Evolutionary conservation across 2,329 filamentous ascomycete species (phyloP).

Genomic region (Colletotrichum falcatum): DNA sequence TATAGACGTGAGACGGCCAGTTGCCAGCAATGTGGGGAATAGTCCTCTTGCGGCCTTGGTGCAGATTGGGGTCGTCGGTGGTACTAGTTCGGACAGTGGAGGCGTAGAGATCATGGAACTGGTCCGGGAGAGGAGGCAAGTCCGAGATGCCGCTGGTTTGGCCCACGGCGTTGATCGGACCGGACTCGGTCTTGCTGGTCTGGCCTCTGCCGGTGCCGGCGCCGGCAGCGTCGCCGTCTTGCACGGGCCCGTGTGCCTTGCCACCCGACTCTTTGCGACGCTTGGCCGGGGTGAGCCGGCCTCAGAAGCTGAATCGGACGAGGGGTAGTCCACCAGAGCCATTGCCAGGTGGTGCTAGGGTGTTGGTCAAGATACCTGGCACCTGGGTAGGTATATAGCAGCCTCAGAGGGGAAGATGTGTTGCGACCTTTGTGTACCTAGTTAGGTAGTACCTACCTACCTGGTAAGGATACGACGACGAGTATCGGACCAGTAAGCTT

Average conservation of each 20-base stretch:
- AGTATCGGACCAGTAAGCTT: slow-evolving; percentile 4
- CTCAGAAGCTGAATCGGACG: slow-evolving; percentile 52
- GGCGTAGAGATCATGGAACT: slow-evolving; percentile 92
- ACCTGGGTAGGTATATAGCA: not conserved
- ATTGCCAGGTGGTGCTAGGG: slow-evolving; percentile 52
- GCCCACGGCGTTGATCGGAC: not conserved
- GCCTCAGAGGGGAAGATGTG: slow-evolving; percentile 11
- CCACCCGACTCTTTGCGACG: slow-evolving; percentile 50
- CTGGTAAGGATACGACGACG: too few relatives aligned
- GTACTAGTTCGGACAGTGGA: slow-evolving; percentile 82
- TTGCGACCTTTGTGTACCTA: not conserved
- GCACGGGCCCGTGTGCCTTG: slow-evolving; percentile 2
- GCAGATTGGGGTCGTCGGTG: slow-evolving; percentile 84
- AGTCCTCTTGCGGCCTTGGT: slow-evolving; percentile 85
- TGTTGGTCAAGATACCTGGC: not conserved
- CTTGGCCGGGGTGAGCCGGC: slow-evolving; percentile 52
- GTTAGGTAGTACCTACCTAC: too few relatives aligned
- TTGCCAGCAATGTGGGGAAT: slow-evolving; percentile 88
- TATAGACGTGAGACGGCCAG: slow-evolving; percentile 93
- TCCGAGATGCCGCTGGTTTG: slow-evolving; percentile 37
- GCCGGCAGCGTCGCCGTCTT: slow-evolving; percentile 9
- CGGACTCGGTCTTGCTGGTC: not conserved
- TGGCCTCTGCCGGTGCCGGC: slow-evolving; percentile 20
- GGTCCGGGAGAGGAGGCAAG: slow-evolving; percentile 80
- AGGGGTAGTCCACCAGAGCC: slow-evolving; percentile 75